Conservation (phyloP, 306 rosid species). For the Castanea crenata region DNA sequence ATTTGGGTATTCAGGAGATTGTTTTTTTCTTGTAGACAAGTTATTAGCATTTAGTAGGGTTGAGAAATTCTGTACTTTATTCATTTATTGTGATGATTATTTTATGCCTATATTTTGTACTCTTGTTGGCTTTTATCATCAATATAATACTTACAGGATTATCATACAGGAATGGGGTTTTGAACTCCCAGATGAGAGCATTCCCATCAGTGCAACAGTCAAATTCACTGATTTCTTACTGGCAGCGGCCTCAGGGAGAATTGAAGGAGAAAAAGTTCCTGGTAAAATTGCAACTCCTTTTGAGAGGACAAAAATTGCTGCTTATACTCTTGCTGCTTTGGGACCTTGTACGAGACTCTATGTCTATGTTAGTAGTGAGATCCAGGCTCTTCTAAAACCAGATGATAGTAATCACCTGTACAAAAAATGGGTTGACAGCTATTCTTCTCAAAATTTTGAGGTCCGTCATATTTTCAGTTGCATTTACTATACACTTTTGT, state of each 20-base stretch:
- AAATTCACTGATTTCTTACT: constrained; percentile 82
- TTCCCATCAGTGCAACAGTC: constrained; percentile 63
- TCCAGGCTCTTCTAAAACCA: constrained; percentile 50
- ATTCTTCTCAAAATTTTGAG: constrained; percentile 79
- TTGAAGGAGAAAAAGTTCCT: constrained; percentile 80
- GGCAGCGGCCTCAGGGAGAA: constrained; percentile 95
- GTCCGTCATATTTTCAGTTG: constrained; percentile 48
- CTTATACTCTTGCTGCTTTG: constrained; percentile 94
- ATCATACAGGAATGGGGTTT: constrained; percentile 77
- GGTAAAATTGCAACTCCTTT: constrained; percentile 97
- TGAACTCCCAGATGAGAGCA: constrained; percentile 51
- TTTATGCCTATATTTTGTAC: neutral
- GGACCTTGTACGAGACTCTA: constrained; percentile 95
- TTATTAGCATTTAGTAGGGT: neutral
- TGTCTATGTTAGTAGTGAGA: constrained; percentile 75
- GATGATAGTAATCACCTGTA: constrained; percentile 51
- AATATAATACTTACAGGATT: neutral
- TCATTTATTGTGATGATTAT: neutral
- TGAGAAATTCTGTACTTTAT: neutral
- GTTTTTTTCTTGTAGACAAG: neutral
- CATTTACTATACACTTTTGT: constrained; percentile 6
- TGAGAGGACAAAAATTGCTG: constrained; percentile 94
- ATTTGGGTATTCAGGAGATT: neutral
- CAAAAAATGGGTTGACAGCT: constrained; percentile 83
- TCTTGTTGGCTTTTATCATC: neutral